A percentile compares a stretch with the other conserved stretches of the same genome.
Evolutionary conservation across 257 asterid species (phyloP).

Genomic region (Henckelia pumila): DNA sequence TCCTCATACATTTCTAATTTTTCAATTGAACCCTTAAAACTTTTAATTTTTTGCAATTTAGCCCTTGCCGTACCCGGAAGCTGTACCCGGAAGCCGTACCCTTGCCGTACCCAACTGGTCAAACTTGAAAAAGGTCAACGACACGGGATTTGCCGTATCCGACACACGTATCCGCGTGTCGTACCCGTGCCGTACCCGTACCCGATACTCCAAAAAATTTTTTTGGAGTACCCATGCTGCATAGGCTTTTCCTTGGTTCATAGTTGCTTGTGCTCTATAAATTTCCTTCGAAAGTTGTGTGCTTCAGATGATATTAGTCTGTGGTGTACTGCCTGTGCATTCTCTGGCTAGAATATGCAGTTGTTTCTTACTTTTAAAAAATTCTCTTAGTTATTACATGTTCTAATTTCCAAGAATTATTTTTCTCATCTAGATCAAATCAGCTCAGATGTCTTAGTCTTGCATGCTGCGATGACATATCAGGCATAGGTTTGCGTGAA

Average conservation of each 20-base stretch:
- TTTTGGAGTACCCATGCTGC: too few relatives aligned
- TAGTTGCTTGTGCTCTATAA: not conserved
- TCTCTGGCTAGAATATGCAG: not conserved
- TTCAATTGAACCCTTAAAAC: too few relatives aligned
- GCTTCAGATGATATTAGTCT: not conserved
- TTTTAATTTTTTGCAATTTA: too few relatives aligned
- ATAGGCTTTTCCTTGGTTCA: not conserved
- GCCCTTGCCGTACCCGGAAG: too few relatives aligned
- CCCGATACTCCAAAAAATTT: too few relatives aligned
- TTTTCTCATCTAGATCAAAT: conserved; percentile 29
- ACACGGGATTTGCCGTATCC: too few relatives aligned
- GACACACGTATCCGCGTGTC: too few relatives aligned
- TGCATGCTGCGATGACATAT: conserved; percentile 20
- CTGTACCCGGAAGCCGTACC: too few relatives aligned
- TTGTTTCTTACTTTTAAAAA: not conserved
- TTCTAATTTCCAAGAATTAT: not conserved
- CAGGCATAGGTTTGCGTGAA: conserved; percentile 23
- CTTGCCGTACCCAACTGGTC: too few relatives aligned
- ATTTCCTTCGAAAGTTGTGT: not conserved
- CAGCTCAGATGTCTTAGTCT: conserved; percentile 39
- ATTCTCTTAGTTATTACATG: not conserved
- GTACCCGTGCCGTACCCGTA: too few relatives aligned
- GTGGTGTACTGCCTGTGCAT: not conserved
- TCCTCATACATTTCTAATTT: too few relatives aligned
- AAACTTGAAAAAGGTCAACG: too few relatives aligned